These are phyloP conservation scores for Allantophomopsis cytisporea DNA, from an alignment of 2,329 filamentous ascomycete genomes.

Conservation along the genomic window DNA sequence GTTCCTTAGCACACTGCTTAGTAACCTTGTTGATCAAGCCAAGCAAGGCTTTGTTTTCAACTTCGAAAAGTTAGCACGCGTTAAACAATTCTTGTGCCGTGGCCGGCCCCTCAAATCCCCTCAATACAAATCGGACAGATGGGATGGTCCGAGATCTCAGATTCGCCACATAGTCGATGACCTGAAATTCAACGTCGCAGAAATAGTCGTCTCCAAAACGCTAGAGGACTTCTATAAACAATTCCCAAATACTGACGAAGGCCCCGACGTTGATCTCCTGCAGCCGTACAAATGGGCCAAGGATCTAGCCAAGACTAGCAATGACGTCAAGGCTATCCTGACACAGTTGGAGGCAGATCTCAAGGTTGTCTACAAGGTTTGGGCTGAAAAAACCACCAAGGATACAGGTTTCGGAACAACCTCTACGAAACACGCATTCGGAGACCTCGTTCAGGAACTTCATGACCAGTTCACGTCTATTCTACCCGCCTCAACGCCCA, in stretches of 20 bases:
- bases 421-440: background rate
- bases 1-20: constrained; percentile 35
- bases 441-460: background rate
- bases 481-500: constrained; percentile 7
- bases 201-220: constrained; percentile 20
- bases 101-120: constrained; percentile 20
- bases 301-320: constrained; percentile 1
- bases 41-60: constrained; percentile 41
- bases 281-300: constrained; percentile 5
- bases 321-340: constrained; percentile 6
- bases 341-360: constrained; percentile 6
- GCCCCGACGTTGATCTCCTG: constrained; percentile 12
- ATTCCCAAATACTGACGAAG: constrained; percentile 2
- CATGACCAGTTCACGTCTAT: constrained; percentile 11
- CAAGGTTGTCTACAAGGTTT: constrained; percentile 1
- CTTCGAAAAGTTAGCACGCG: constrained; percentile 22
- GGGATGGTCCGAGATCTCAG: constrained; percentile 9
- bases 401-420: constrained; percentile 1
- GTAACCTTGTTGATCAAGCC: constrained; percentile 40
- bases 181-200: constrained; percentile 40
- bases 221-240: constrained; percentile 10
- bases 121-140: constrained; percentile 27
- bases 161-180: constrained; percentile 44
- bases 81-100: constrained; percentile 1
- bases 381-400: constrained; percentile 3